Evolutionary conservation across 345 rosid genomes (phyloP), one percentile per base, ranked within the genome.

Genomic region (Populus davidiana): DNA sequence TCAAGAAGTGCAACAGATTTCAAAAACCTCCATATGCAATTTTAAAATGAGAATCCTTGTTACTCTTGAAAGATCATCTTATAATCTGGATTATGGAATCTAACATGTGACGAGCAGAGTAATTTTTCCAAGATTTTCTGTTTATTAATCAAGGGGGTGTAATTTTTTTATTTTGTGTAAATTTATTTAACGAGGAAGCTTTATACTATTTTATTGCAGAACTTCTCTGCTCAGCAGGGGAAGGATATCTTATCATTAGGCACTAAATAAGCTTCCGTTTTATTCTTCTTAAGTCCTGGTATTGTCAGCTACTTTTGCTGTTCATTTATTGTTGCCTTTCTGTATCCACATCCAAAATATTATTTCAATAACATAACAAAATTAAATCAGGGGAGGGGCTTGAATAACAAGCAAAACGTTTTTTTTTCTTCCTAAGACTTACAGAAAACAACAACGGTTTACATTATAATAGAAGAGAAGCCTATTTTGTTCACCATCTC

Each of bases 211-310:
- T 81, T 74, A 71, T 88, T 88, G 83, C 97, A 96, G 99, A 93
- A 84, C 82, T 89, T 96, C 84, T 92, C 98, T 74, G 98, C 97
- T 75, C 99, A 92, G 89, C 79, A 94, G 90, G 98, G 94, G 93
- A 93, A 83, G 79, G 95, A 96, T 77, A 86, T 91, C 61, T 83
- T 96, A 82, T 82, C 83, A 50, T 91, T 94, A 75, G 99, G 99
- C 94, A 88, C 76, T 86, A 31, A 47, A 70, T 73, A 76, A 11
- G 25, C 43, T 71, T 78, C 50, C 78, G 65, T 67, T 59, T 23
- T 41, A 7, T 20, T 52, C 71, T 75, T 75, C 69, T 17, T 50
- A 66, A 25, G 6, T 8, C 23, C 39, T 72, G 38, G 35, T 64
- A 54, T 29, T 67, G 16, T 85, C 38, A 9, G 13, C 38, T 67